Base-by-base conservation (phyloP, 345 rosid species). In the Gossypium rotundifolium region DNA sequence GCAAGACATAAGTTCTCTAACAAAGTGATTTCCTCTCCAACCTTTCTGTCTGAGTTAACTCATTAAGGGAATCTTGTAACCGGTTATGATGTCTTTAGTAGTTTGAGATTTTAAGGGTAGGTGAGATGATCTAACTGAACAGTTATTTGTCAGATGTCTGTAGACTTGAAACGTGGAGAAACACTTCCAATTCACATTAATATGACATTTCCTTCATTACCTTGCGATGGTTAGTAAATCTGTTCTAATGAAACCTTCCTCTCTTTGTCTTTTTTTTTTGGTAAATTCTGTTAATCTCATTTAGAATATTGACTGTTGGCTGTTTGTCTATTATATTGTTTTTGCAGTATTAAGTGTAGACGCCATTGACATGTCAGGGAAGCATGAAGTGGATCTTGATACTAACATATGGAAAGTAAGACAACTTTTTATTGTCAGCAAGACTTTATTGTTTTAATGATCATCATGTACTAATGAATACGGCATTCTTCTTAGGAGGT, bases 341-440 rank as follows among this genome's bases (percentile, higher is more conserved):
- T 69, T 71, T 82, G 74, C 87, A 96, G 99, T 93, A 22, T 75
- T 96, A 83, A 96, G 99, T 71, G 85, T 96, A 70, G 99, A 96
- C 80, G 99, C 99, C 72, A 91, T 96, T 84, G 98, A 93, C 81
- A 93, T 96, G 99, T 96, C 99, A 7, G 99, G 99, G 73, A 96
- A 96, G 85, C 99, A 96, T 80, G 98, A 96, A 90, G 99, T 96
- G 71, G 99, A 96, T 87, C 98, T 96, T 9, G 97, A 91, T 81
- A 96, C 98, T 71, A 93, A 86, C 81, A 89, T 96, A 79, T 96
- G 98, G 99, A 96, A 96, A 83, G 99, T 96, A 85, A 81, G 83
- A 68, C 27, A 27, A 23, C 49, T 51, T 52, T 55, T 69, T 40
- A 33, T 40, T 65, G 58, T 57, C 73, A 44, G 52, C 17, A 10